Evolutionary conservation across 208 protist genomes (phyloP).

Genomic region (Leishmania martiniquensis): DNA sequence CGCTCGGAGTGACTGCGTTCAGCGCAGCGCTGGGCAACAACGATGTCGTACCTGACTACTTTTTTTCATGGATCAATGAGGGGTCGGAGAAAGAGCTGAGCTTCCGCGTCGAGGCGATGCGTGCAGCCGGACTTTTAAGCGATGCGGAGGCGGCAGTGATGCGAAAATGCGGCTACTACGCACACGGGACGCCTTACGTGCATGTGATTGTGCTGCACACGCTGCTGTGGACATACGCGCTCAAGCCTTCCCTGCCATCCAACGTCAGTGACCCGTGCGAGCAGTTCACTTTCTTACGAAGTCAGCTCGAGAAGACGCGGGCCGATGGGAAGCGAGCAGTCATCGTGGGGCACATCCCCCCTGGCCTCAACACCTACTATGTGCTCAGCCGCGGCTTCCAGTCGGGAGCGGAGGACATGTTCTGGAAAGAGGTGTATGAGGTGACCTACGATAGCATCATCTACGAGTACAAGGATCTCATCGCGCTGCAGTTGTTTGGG

Average conservation of each 20-base stretch:
- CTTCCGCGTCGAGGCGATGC: constrained; percentile 35
- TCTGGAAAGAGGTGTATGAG: constrained; percentile 71
- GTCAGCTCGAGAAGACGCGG: constrained; percentile 40
- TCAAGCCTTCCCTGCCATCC: constrained; percentile 42
- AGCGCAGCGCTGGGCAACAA: constrained; percentile 71
- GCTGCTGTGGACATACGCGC: constrained; percentile 59
- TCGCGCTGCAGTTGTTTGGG: constrained; percentile 71
- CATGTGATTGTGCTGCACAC: constrained; percentile 77
- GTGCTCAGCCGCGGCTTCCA: constrained; percentile 31
- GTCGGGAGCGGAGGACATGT: constrained; percentile 42
- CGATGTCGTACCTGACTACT: constrained; percentile 77
- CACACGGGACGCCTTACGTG: constrained; percentile 26
- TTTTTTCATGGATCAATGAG: constrained; percentile 40
- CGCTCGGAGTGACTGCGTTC: constrained; percentile 28
- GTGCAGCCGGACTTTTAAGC: constrained; percentile 32
- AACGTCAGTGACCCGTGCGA: constrained; percentile 62
- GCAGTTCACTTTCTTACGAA: constrained; percentile 70
- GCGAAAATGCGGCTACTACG: constrained; percentile 68
- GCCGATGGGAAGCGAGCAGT: constrained; percentile 56
- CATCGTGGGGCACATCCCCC: constrained; percentile 83
- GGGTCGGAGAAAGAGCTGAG: constrained; percentile 29
- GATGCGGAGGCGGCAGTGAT: constrained; percentile 40
- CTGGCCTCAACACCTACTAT: constrained; percentile 30
- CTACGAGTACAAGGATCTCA: constrained; percentile 37
- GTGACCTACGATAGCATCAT: constrained; percentile 53